Percentiles rank a stretch among this genome's conserved stretches.
These are phyloP conservation scores for Cruciata laevipes DNA, from an alignment of 257 asterid species.

Conservation along the genomic window DNA sequence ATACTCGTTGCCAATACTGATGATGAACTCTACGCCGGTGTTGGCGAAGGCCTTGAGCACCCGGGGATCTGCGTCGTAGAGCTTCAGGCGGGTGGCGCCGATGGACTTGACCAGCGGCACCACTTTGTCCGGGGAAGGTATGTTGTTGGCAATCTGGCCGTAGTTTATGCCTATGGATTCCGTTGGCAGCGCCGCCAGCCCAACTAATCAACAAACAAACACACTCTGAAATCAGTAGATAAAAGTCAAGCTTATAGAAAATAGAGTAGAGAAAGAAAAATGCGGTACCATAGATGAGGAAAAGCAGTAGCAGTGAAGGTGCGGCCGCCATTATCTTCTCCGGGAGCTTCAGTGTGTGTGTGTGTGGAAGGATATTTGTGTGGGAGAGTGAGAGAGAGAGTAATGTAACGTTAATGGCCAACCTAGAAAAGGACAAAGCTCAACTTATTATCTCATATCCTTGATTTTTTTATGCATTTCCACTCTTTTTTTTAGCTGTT, in stretches of 20 bases:
- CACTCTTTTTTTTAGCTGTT: not conserved
- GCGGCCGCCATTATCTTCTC: not conserved
- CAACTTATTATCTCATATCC: not conserved
- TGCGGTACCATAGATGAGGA: not conserved
- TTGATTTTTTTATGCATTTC: not conserved
- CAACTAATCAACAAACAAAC: not conserved
- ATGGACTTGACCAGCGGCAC: slow-evolving; percentile 62
- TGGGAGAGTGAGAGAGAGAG: not conserved
- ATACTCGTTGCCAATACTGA: slow-evolving; percentile 61
- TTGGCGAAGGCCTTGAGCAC: slow-evolving; percentile 80
- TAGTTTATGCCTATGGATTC: slow-evolving; percentile 64
- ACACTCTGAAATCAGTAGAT: not conserved
- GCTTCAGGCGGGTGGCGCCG: slow-evolving; percentile 61
- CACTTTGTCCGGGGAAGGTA: slow-evolving; percentile 61
- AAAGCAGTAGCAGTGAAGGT: not conserved
- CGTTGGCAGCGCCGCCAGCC: not conserved
- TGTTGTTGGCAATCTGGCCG: slow-evolving; percentile 79
- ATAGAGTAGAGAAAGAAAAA: not conserved
- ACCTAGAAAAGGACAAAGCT: not conserved
- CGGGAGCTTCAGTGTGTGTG: not conserved
- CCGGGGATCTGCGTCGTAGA: slow-evolving; percentile 68
- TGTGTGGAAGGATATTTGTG: not conserved
- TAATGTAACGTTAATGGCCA: not conserved
- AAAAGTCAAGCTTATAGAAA: not conserved
- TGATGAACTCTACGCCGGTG: slow-evolving; percentile 67